Conservation (phyloP, 1,284 basidiomycete species). For the Takashimella koratensis region DNA sequence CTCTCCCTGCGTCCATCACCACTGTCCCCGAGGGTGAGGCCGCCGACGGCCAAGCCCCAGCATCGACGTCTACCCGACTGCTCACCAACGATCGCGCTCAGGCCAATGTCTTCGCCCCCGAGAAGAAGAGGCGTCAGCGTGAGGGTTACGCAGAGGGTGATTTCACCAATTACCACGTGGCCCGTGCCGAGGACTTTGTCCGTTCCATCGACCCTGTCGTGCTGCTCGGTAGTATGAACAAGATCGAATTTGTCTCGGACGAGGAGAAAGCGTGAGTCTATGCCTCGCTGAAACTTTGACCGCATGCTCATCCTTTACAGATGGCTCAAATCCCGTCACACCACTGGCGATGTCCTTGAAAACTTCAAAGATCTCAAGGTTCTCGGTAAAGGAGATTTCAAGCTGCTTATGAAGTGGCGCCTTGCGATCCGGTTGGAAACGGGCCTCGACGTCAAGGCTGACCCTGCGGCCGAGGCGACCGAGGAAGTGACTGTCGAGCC, state of each 20-base stretch:
- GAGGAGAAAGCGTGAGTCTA: conserved; percentile 72
- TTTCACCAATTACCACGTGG: conserved; percentile 80
- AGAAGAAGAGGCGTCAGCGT: conserved; percentile 89
- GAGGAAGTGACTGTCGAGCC: conserved; percentile 74
- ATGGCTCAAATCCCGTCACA: conserved; percentile 72
- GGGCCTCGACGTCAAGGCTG: conserved; percentile 75
- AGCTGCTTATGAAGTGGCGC: conserved; percentile 88
- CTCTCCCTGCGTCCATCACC: conserved; percentile 50
- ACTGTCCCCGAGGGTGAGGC: conserved; percentile 11
- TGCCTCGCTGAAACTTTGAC: neutral
- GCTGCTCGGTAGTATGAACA: conserved; percentile 77
- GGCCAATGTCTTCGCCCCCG: conserved; percentile 92
- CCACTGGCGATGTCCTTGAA: conserved; percentile 72
- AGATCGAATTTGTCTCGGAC: conserved; percentile 75
- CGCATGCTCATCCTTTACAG: conserved; percentile 5
- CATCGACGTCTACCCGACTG: conserved; percentile 22
- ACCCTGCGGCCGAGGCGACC: conserved; percentile 65
- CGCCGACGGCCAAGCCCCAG: conserved; percentile 17
- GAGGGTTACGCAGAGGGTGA: conserved; percentile 97
- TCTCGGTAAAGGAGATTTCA: conserved; percentile 96
- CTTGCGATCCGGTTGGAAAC: conserved; percentile 76
- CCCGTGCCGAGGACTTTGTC: conserved; percentile 72
- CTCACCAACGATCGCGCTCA: conserved; percentile 51
- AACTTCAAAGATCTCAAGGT: conserved; percentile 94
- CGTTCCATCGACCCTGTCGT: conserved; percentile 66